Conservation (phyloP, 805 yeast genomes). For the Myxozyma kluyveri region DNA sequence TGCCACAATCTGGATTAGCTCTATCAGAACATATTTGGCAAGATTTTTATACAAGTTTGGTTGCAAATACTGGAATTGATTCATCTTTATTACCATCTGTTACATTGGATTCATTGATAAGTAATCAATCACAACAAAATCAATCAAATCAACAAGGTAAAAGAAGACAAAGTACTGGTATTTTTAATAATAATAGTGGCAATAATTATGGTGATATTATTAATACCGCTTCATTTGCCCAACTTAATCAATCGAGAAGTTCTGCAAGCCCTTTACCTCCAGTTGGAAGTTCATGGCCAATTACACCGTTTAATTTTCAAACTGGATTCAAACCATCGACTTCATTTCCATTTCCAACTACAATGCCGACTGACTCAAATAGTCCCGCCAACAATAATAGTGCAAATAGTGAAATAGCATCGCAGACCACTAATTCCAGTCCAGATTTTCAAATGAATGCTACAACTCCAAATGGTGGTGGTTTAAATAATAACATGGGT, state of each 20-base stretch:
- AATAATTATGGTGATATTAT: no score
- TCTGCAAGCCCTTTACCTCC: not conserved
- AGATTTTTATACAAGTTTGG: not conserved
- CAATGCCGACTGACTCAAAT: no score
- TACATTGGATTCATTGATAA: no score
- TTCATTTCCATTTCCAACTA: no score
- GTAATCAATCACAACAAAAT: not conserved
- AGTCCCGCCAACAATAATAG: no score
- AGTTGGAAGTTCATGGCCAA: not conserved
- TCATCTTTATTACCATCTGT: not conserved
- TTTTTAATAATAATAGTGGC: not conserved
- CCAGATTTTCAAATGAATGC: no score
- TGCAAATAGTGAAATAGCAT: no score
- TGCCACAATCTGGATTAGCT: slow-evolving; percentile 10
- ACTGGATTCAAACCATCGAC: no score
- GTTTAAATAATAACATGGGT: no score
- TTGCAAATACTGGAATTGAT: not conserved
- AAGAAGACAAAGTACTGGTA: not conserved
- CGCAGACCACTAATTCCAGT: no score
- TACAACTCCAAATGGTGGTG: no score
- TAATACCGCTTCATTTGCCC: not conserved
- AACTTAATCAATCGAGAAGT: not conserved
- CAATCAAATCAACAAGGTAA: not conserved
- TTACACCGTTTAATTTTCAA: not conserved
- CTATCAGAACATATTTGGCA: slow-evolving; percentile 9